Conservation (phyloP, 768 basidiomycete species). For the Xerocomellus amylosporus region DNA sequence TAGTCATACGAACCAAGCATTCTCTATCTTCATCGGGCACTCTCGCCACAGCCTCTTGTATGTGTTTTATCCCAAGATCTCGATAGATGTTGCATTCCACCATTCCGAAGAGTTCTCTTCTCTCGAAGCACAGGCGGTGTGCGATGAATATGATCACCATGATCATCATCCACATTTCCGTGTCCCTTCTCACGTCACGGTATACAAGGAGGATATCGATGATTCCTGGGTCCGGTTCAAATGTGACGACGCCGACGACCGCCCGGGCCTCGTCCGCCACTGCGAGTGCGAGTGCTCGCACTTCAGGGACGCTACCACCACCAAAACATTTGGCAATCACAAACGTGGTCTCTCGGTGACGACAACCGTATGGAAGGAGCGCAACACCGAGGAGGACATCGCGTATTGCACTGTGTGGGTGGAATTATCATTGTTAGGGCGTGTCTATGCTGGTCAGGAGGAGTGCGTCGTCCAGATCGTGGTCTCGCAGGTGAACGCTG, state of each 20-base stretch:
- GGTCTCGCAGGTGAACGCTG: no score
- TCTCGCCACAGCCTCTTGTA: not conserved
- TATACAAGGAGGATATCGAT: no score
- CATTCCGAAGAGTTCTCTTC: not conserved
- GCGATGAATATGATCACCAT: not conserved
- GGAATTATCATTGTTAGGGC: not conserved
- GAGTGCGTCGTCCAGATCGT: not conserved
- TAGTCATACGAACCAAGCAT: not conserved
- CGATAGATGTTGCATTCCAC: not conserved
- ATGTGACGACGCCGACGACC: no score
- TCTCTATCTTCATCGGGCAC: not conserved
- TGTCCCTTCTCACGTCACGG: no score
- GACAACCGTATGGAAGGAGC: not conserved
- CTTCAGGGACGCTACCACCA: not conserved
- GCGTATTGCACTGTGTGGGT: not conserved
- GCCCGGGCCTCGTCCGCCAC: no score
- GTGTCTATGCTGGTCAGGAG: not conserved
- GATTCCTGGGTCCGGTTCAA: no score
- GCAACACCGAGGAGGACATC: not conserved
- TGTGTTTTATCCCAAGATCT: not conserved
- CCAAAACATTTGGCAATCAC: not conserved
- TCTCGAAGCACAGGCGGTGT: not conserved
- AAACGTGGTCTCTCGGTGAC: not conserved
- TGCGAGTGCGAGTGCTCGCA: no score
- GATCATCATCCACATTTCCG: not conserved